Conservation (phyloP, 2,329 filamentous ascomycete species). For the Stylonectria norvegica region DNA sequence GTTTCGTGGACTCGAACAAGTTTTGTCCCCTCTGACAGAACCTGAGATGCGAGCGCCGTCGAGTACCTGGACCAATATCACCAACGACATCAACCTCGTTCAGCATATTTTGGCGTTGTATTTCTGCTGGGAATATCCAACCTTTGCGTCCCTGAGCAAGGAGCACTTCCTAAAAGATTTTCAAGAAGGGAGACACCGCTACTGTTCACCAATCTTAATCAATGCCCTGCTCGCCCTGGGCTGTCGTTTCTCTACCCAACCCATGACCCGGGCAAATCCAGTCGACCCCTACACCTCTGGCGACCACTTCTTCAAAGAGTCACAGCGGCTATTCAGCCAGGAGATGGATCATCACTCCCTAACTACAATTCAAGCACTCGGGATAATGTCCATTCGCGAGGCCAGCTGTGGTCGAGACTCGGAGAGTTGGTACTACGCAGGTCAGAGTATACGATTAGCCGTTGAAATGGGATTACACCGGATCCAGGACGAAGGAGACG, state of each 20-base stretch:
- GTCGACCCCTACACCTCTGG: conserved; percentile 63
- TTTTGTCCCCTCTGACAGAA: conserved; percentile 45
- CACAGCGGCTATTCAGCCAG: conserved; percentile 56
- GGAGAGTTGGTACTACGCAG: conserved; percentile 69
- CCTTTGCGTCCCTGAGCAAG: conserved; percentile 68
- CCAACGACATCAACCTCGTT: conserved; percentile 54
- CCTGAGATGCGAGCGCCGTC: conserved; percentile 42
- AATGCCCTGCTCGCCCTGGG: conserved; percentile 64
- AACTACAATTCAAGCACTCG: conserved; percentile 71
- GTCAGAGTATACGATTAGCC: conserved; percentile 68
- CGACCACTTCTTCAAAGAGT: conserved; percentile 72
- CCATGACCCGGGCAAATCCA: conserved; percentile 59
- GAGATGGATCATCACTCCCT: conserved; percentile 58
- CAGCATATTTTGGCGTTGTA: conserved; percentile 64
- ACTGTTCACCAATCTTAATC: conserved; percentile 64
- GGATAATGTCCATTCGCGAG: conserved; percentile 73
- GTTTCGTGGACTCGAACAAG: conserved; percentile 44
- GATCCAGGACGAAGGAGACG: conserved; percentile 44
- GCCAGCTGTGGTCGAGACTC: conserved; percentile 70
- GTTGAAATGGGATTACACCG: conserved; percentile 69
- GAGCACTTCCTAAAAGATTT: conserved; percentile 69
- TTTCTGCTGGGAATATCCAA: conserved; percentile 75
- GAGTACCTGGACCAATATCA: conserved; percentile 59
- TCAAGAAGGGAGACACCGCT: conserved; percentile 55
- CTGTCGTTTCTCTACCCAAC: conserved; percentile 65